These are phyloP conservation scores for Cryptococcus sp. DNA, from an alignment of 1,284 basidiomycete species.

Conservation along the genomic window DNA sequence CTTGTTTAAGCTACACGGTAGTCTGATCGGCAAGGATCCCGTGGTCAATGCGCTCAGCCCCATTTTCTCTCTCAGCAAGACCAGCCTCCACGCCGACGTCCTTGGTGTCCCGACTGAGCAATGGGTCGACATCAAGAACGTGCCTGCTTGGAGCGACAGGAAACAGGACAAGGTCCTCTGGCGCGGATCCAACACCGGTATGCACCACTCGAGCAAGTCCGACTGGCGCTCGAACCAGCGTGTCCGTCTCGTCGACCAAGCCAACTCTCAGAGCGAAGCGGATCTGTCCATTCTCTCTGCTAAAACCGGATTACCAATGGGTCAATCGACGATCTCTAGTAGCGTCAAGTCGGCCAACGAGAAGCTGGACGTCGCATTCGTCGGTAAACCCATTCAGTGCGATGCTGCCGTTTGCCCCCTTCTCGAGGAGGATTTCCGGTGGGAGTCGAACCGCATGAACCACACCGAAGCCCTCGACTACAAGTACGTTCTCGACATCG, in stretches of 20 bases:
- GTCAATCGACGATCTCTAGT: constrained; percentile 57
- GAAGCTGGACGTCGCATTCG: constrained; percentile 60
- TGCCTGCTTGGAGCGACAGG: too few relatives aligned
- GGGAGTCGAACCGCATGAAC: neutral
- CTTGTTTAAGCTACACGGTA: constrained; percentile 25
- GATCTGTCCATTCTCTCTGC: too few relatives aligned
- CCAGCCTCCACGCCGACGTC: constrained; percentile 32
- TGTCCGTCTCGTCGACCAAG: too few relatives aligned
- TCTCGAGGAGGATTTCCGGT: neutral
- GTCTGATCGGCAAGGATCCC: constrained; percentile 23
- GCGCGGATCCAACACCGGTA: too few relatives aligned
- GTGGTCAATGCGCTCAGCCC: constrained; percentile 20
- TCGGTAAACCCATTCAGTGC: constrained; percentile 32
- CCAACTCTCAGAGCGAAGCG: too few relatives aligned
- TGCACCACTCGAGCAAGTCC: constrained; percentile 56
- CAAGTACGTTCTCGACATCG: constrained; percentile 5
- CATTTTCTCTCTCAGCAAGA: constrained; percentile 37
- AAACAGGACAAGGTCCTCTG: too few relatives aligned
- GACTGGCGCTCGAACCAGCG: neutral
- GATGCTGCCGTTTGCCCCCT: too few relatives aligned
- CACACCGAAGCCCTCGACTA: neutral
- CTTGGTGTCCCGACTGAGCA: constrained; percentile 58
- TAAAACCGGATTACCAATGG: too few relatives aligned
- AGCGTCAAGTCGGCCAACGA: constrained; percentile 38
- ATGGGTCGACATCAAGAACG: constrained; percentile 57